Percentiles rank a stretch among this genome's conserved stretches.
phyloP scores from a whole-genome alignment of 495 filamentous ascomycete genomes.

The Cairneyella variabilis region DNA sequence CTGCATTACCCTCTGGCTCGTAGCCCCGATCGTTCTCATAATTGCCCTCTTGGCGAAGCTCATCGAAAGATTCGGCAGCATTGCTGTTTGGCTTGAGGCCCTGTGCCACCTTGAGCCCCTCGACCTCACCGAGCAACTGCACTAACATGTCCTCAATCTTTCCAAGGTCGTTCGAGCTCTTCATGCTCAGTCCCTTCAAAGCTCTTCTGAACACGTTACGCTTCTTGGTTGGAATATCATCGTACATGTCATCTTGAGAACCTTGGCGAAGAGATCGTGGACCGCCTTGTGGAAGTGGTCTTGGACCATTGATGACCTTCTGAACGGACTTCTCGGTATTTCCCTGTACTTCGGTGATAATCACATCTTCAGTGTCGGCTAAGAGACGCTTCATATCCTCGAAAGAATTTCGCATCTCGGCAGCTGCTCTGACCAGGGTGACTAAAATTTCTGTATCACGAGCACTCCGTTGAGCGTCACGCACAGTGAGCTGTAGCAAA shows the following conservation, averaged over 20 bases:
- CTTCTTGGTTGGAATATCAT: conserved; percentile 75
- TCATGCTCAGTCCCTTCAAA: conserved; percentile 79
- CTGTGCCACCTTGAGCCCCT: conserved; percentile 69
- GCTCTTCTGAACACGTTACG: conserved; percentile 89
- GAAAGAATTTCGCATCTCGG: conserved; percentile 96
- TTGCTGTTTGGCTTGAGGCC: conserved; percentile 29
- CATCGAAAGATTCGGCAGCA: conserved; percentile 44
- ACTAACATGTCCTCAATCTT: conserved; percentile 96
- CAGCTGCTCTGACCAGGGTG: conserved; percentile 87
- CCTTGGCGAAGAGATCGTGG: conserved; percentile 50
- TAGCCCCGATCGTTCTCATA: conserved; percentile 63
- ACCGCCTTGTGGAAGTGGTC: conserved; percentile 69
- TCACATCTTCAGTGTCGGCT: conserved; percentile 75
- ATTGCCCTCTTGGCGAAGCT: conserved; percentile 51
- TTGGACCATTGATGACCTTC: conserved; percentile 79
- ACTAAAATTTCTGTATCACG: conserved; percentile 95
- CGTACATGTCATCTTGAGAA: conserved; percentile 57
- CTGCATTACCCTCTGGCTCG: conserved; percentile 79
- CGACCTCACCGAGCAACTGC: conserved; percentile 86
- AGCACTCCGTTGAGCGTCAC: conserved; percentile 94
- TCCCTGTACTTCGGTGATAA: conserved; percentile 78
- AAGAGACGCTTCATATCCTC: conserved; percentile 95
- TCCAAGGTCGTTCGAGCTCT: conserved; percentile 79
- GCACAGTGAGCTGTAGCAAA: conserved; percentile 74
- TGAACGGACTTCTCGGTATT: conserved; percentile 82